Evolutionary conservation across 2,329 filamentous ascomycete species (phyloP), one percentile per base, ranked within the genome.

Genomic region (Fonsecaea multimorphosa): DNA sequence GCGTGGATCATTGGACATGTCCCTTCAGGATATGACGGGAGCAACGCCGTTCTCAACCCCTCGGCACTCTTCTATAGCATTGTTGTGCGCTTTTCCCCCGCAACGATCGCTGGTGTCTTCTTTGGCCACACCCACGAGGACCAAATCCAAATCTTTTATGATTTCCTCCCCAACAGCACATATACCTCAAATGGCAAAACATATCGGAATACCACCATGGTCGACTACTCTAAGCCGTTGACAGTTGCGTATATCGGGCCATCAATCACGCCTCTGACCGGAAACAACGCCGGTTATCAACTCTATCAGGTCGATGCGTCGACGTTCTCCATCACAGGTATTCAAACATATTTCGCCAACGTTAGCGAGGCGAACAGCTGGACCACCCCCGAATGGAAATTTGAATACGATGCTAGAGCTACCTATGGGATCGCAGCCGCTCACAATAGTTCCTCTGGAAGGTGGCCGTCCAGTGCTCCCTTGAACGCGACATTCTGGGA

Each of bases 111-210:
- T 11, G 54, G 34, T 4, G 32, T 57, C 44, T 57, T 57, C 54
- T 57, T 57, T 32, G 54, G 54, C 29, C 54, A 57, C 19, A 57
- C 54, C 31, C 54, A 57, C 19, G 54, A 57, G 19, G 54, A 57
- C 34, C 54, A 38, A 31, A 36, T 57, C 22, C 54, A 57, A 8
- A 57, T 38, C 7, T 57, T 57, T 24, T 57, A 38, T 38, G 54
- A 57, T 27, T 57, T 57, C 54, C 54, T 57, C 8, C 54, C 44
- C 2, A 57, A 57, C n/a, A 57, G 31, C 54, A 57, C 54, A 2
- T 34, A 57, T 22, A 57, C 29, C 12, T 7, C 24, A 7, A 27
- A 57, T 27, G 54, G 54, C 54, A 57, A 38, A 12, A 57, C 34
- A 12, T 57, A 57, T 36, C 54, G 54, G 5, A 57, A 57, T 9